phyloP scores from a whole-genome alignment of 257 asterid species.

The Ocimum tenuiflorum region DNA sequence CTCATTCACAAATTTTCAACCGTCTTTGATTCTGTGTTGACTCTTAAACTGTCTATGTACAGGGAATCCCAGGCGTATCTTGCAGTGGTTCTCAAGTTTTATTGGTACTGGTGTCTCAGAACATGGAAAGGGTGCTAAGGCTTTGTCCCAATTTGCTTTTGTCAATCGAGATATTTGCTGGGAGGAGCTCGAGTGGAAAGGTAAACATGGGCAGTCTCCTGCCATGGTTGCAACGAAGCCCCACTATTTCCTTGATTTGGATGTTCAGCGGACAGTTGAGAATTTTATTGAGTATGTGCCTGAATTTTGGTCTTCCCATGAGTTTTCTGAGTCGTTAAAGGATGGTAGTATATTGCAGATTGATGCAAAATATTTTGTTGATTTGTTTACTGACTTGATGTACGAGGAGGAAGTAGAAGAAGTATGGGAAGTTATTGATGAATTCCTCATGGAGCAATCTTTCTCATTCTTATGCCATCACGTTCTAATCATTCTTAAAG shows the following conservation, averaged over 20 bases:
- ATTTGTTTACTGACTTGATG: constrained; percentile 67
- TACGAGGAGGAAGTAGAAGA: constrained; percentile 62
- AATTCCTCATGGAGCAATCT: constrained; percentile 61
- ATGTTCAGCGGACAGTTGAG: constrained; percentile 79
- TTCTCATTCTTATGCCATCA: constrained; percentile 74
- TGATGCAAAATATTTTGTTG: constrained; percentile 56
- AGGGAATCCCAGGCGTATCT: constrained; percentile 66
- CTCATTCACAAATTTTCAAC: neutral
- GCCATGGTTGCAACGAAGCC: constrained; percentile 99
- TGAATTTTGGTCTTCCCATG: constrained; percentile 83
- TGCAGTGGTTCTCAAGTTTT: constrained; percentile 88
- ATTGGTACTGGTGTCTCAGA: constrained; percentile 41
- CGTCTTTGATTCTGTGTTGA: neutral
- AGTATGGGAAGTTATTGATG: constrained; percentile 72
- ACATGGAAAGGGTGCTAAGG: constrained; percentile 90
- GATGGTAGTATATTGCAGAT: constrained; percentile 66
- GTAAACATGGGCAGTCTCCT: constrained; percentile 96
- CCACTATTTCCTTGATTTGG: constrained; percentile 93
- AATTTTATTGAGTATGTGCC: constrained; percentile 91
- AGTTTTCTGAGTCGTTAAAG: constrained; percentile 78
- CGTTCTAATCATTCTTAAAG: constrained; percentile 79
- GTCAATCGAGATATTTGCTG: constrained; percentile 85
- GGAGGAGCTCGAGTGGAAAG: constrained; percentile 99
- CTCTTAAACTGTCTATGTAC: constrained; percentile 23
- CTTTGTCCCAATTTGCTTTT: constrained; percentile 84